These are phyloP conservation scores for Alternaria rosae DNA, from an alignment of 2,329 filamentous ascomycete genomes.

Conservation along the genomic window DNA sequence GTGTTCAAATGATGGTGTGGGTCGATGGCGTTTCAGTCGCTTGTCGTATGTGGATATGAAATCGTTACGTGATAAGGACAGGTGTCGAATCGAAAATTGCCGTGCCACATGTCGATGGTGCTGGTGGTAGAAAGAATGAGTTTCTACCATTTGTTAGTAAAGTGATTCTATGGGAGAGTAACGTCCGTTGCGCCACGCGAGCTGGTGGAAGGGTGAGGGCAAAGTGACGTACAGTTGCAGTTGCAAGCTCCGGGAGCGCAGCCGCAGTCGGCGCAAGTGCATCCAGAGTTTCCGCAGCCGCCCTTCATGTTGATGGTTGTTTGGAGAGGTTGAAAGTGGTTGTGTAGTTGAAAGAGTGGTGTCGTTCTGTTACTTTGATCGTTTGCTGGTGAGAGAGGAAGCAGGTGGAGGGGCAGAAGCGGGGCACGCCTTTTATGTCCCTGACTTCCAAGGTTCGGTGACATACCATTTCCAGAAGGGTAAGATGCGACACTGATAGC, in stretches of 20 bases:
- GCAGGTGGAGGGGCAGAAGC: conserved; percentile 19
- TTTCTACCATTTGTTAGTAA: conserved; percentile 1
- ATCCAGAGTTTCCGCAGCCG: conserved; percentile 45
- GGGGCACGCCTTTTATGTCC: conserved; percentile 26
- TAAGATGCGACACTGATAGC: conserved; percentile 25
- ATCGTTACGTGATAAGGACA: conserved; percentile 7
- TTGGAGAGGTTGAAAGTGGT: conserved; percentile 12
- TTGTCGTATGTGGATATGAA: not conserved
- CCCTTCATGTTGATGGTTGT: conserved; percentile 38
- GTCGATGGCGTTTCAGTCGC: not conserved
- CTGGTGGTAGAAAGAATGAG: not conserved
- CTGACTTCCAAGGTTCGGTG: conserved; percentile 4
- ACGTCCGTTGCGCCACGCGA: not conserved
- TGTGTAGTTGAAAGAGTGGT: conserved; percentile 7
- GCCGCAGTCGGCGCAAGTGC: conserved; percentile 46
- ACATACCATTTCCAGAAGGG: conserved; percentile 21
- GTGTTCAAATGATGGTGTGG: not conserved
- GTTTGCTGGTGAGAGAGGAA: conserved; percentile 14
- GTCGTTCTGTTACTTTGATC: conserved; percentile 13
- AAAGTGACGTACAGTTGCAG: conserved; percentile 29
- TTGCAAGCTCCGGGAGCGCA: conserved; percentile 43
- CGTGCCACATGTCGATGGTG: not conserved
- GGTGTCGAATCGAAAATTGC: conserved; percentile 3
- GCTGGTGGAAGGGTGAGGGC: not conserved
- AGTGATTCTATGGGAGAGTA: not conserved